phyloP scores from a whole-genome alignment of 2,329 filamentous ascomycete species.

The Aspergillus ochraceoroseus region DNA sequence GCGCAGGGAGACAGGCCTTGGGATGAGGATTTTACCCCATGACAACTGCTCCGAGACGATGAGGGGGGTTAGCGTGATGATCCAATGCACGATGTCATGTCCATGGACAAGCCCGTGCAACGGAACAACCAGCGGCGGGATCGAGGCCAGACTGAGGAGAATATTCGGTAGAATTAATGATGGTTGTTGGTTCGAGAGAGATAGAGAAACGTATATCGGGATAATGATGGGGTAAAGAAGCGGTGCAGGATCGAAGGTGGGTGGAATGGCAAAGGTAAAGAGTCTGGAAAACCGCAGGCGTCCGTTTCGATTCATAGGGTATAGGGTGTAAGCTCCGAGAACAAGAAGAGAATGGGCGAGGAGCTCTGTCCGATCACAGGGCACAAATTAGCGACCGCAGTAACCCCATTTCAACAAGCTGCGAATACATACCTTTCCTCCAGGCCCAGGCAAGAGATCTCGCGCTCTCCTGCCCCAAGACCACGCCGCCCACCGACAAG shows the following conservation, averaged over 20 bases:
- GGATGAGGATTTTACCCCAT: slow-evolving; percentile 33
- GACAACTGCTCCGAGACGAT: slow-evolving; percentile 46
- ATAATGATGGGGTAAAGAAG: slow-evolving; percentile 78
- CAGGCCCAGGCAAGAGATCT: slow-evolving; percentile 34
- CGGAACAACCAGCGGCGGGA: slow-evolving; percentile 70
- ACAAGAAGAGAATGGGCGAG: slow-evolving; percentile 31
- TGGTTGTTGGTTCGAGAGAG: slow-evolving; percentile 60
- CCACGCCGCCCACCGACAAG: slow-evolving; percentile 49
- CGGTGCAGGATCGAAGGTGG: slow-evolving; percentile 83
- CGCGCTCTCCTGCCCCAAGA: slow-evolving; percentile 31
- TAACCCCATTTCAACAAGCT: no score
- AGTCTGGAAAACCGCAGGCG: slow-evolving; percentile 31
- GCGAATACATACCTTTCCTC: slow-evolving; percentile 36
- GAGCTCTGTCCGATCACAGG: no score
- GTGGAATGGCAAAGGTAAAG: slow-evolving; percentile 59
- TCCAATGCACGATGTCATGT: slow-evolving; percentile 71
- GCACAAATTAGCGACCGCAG: no score
- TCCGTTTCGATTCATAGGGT: slow-evolving; percentile 49
- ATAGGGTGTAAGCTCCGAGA: slow-evolving; percentile 39
- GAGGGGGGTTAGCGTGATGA: slow-evolving; percentile 66
- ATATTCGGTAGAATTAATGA: slow-evolving; percentile 70
- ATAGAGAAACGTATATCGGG: slow-evolving; percentile 70
- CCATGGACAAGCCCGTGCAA: slow-evolving; percentile 53
- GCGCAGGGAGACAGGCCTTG: slow-evolving; percentile 30
- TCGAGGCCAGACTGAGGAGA: slow-evolving; percentile 70